Base-by-base conservation (phyloP, 2,329 filamentous ascomycete species). In the Phaeosphaeria sp. region DNA sequence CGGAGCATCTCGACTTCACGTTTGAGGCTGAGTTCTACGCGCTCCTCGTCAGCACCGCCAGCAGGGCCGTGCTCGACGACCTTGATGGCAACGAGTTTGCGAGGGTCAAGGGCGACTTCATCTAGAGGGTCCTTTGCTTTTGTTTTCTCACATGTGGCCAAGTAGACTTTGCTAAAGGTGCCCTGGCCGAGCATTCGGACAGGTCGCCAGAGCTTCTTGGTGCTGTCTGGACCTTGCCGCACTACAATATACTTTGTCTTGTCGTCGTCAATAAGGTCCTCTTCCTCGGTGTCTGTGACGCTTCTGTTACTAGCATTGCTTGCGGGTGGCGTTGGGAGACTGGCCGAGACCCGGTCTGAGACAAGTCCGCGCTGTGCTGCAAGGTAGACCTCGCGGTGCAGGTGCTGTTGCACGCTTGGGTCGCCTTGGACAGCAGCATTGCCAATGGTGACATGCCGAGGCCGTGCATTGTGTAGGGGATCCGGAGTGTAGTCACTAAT, bases 1-100 rank as follows among this genome's bases (percentile, higher is more conserved):
- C 90, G 92, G 82, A 99, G 89, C 64, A 99, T 96, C 69, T 98
- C 94, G 42, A 99, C 85, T 80, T 99, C 95, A 60, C 95, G 88
- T 79, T 97, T 96, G 62, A 99, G 81, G 55, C 93, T 96, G 78
- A 95, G 92, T 77, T 97, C 94, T 60, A 98, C 89, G 41, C 95
- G 88, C 68, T 97, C 91, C 74, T 97, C 93, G 49, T 95, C 95
- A 3, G 93, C 94, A 46, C 94, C 94, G 52, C 95, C 95, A 22
- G 92, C 92, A 1, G 95, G 94, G 3, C 94, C 95, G 78, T 97
- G 93, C 76, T 97, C 92, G 73, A 96, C 94, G 46, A 99, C 88
- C 78, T 99, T 99, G 72, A 99, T 88, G 1, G 95, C 95, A 2
- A 98, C 95, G 15, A 99, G 82, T 52, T 91, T 91, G 71, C 89